phyloP scores from a whole-genome alignment of 768 basidiomycete species.

The Mycena filopes region DNA sequence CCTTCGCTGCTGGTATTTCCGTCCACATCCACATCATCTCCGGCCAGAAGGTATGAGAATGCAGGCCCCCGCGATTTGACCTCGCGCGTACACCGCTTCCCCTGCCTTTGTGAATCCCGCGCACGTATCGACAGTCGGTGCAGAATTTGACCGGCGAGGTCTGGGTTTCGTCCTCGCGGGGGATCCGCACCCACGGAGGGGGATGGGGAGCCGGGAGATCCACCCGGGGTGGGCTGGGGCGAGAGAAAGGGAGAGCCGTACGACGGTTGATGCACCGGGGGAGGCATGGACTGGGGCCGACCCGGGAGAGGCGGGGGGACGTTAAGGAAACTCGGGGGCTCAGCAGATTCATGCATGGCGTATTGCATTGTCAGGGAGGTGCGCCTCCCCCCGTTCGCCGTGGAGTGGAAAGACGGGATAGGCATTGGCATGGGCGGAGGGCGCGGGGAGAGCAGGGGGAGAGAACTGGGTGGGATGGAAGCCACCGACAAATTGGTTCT shows the following conservation, averaged over 20 bases:
- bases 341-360: conserved; percentile 28
- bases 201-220: conserved; percentile 12
- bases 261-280: conserved; percentile 1
- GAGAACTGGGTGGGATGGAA: conserved; percentile 29
- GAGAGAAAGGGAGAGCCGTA: conserved; percentile 31
- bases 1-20: conserved; percentile 30
- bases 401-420: conserved; percentile 7
- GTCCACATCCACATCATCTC: conserved; percentile 29
- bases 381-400: neutral
- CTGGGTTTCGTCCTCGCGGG: conserved; percentile 19
- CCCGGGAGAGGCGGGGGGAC: conserved; percentile 6
- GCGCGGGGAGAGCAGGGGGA: conserved; percentile 24
- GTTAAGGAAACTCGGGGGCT: conserved; percentile 28
- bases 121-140: conserved; percentile 29
- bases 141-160: conserved; percentile 32
- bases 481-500: conserved; percentile 30
- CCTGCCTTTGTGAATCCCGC: conserved; percentile 33
- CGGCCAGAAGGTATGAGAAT: conserved; percentile 28
- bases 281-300: conserved; percentile 29
- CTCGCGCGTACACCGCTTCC: conserved; percentile 33
- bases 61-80: conserved; percentile 35
- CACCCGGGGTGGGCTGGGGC: conserved; percentile 16
- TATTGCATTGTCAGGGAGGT: conserved; percentile 38
- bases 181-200: conserved; percentile 13
- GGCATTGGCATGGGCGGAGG: conserved; percentile 38